A percentile compares a stretch with the other conserved stretches of the same genome.
phyloP scores from a whole-genome alignment of 2,329 filamentous ascomycete species.

The Ophiocordyceps unilateralis region DNA sequence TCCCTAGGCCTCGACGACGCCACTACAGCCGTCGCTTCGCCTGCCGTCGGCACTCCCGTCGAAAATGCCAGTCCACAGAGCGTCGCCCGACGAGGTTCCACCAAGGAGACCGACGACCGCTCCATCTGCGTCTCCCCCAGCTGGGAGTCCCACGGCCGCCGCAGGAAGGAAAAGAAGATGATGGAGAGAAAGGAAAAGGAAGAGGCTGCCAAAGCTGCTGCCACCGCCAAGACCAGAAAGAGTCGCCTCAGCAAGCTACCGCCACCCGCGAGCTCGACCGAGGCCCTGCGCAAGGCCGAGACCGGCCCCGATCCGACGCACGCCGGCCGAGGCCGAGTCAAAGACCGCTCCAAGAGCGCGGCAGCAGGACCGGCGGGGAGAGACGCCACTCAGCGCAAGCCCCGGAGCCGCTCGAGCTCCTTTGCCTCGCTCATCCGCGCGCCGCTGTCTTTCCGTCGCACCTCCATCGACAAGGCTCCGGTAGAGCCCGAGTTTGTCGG shows the following conservation, averaged over 20 bases:
- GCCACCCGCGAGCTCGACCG: constrained; percentile 1
- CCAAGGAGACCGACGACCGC: constrained; percentile 11
- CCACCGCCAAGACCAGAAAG: constrained; percentile 9
- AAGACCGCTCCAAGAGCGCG: constrained; percentile 6
- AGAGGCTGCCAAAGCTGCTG: constrained; percentile 8
- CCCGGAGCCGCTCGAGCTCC: constrained; percentile 18
- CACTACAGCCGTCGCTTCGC: constrained; percentile 2
- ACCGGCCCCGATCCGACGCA: background rate
- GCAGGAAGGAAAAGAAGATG: constrained; percentile 33
- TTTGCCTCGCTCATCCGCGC: constrained; percentile 17
- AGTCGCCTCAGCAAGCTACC: constrained; percentile 1
- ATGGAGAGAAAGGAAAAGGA: constrained; percentile 11
- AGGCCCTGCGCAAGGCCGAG: constrained; percentile 2
- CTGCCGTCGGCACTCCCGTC: constrained; percentile 6
- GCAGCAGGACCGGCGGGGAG: constrained; percentile 6
- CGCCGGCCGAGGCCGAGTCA: constrained; percentile 1
- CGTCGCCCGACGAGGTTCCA: constrained; percentile 15
- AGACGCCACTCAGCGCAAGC: constrained; percentile 4
- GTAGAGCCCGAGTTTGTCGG: constrained; percentile 21
- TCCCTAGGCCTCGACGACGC: background rate
- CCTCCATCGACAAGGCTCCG: constrained; percentile 13
- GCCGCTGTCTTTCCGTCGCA: constrained; percentile 17
- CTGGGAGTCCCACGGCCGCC: constrained; percentile 39
- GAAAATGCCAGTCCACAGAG: constrained; percentile 10
- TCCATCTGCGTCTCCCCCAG: constrained; percentile 43